Percentiles rank a stretch among this genome's conserved stretches.
These are phyloP conservation scores for Rhodosorus marinus DNA, from an alignment of 23 red algal species.

Conservation along the genomic window DNA sequence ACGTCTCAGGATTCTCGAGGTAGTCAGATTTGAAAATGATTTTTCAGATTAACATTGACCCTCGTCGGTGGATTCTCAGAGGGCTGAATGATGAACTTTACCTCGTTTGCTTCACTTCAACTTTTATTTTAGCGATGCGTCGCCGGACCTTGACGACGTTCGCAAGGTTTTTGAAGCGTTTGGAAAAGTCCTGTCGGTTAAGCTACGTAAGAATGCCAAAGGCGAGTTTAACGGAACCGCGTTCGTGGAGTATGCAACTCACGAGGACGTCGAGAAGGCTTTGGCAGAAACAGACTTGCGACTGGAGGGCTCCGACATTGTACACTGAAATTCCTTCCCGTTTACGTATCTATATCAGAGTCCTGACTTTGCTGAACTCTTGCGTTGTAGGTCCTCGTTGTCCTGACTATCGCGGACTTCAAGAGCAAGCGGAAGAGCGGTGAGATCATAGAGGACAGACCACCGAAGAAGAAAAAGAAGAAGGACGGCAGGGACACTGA, in stretches of 20 bases:
- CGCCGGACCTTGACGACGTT: constrained; percentile 37
- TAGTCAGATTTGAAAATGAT: too few species aligned
- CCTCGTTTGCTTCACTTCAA: too few species aligned
- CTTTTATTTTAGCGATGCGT: constrained; percentile 7
- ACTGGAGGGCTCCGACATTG: too few species aligned
- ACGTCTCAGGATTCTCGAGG: constrained; percentile 69
- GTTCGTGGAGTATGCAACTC: constrained; percentile 72
- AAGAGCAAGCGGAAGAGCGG: constrained; percentile 15
- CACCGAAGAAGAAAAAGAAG: constrained; percentile 6
- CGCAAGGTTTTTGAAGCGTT: constrained; percentile 39
- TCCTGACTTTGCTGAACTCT: too few species aligned
- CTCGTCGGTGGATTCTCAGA: too few species aligned
- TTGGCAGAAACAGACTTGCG: too few species aligned
- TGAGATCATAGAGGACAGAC: constrained; percentile 10
- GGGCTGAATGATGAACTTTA: too few species aligned
- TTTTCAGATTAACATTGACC: too few species aligned
- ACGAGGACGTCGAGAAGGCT: constrained; percentile 60
- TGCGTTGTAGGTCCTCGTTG: too few species aligned
- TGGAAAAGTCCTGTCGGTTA: constrained; percentile 49
- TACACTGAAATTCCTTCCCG: too few species aligned
- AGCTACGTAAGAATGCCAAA: constrained; percentile 20
- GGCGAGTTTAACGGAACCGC: constrained; percentile 63
- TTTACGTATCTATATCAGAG: too few species aligned
- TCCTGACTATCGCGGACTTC: too few species aligned
- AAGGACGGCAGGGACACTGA: constrained; percentile 1